Evolutionary conservation across 2,329 filamentous ascomycete genomes (phyloP).

Genomic region (Cordyceps farinosa): DNA sequence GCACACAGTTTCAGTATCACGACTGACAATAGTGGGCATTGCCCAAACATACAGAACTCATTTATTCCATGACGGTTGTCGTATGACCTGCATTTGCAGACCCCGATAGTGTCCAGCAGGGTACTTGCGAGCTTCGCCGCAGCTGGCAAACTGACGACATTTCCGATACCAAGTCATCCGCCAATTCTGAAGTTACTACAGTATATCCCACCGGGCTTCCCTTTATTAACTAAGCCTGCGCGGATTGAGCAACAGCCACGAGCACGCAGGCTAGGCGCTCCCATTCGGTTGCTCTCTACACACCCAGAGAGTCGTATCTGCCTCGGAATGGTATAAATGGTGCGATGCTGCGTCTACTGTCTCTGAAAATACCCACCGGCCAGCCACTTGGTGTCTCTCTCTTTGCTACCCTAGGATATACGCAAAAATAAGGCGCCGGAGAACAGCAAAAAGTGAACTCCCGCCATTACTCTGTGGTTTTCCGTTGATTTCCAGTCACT

Average conservation of each 20-base stretch:
- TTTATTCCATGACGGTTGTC: background rate
- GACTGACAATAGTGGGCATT: background rate
- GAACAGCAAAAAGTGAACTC: too few relatives aligned
- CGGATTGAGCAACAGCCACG: background rate
- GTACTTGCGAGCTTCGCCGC: background rate
- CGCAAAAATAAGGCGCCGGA: too few relatives aligned
- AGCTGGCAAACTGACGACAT: too few relatives aligned
- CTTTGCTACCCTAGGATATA: too few relatives aligned
- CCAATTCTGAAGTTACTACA: too few relatives aligned
- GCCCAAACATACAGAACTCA: background rate
- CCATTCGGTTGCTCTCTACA: background rate
- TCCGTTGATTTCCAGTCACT: too few relatives aligned
- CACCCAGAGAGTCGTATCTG: background rate
- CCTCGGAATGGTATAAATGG: background rate
- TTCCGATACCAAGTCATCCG: too few relatives aligned
- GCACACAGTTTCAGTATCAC: constrained; percentile 3
- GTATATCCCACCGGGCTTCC: too few relatives aligned
- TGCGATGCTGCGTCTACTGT: background rate
- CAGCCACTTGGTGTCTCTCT: too few relatives aligned
- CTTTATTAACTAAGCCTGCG: too few relatives aligned
- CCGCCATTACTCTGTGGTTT: too few relatives aligned
- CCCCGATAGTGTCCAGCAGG: background rate
- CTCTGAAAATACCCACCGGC: background rate
- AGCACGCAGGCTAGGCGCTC: background rate
- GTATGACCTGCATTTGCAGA: background rate